phyloP scores from a whole-genome alignment of 1,139 yeast species.

The Saccharomyces uvarum region DNA sequence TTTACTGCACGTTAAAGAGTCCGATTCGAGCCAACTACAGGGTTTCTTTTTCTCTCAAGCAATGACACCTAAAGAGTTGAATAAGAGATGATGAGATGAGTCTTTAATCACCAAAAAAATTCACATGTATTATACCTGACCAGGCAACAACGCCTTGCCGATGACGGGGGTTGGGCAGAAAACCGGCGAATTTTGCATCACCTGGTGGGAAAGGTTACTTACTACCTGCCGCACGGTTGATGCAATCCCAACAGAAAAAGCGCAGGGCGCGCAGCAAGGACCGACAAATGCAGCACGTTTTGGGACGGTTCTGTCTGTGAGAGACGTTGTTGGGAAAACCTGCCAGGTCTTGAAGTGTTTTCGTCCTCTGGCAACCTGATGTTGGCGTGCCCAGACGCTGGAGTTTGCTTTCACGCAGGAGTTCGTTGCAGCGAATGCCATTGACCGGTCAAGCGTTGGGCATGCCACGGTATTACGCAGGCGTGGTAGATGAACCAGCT shows the following conservation, averaged over 20 bases:
- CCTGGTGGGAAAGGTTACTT: not conserved
- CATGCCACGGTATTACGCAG: no score
- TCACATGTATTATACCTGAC: not conserved
- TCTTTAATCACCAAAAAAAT: not conserved
- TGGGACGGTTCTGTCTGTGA: not conserved
- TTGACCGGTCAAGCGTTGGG: no score
- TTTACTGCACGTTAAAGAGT: slow-evolving; percentile 3
- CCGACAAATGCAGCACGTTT: not conserved
- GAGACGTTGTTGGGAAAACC: not conserved
- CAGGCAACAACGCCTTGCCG: not conserved
- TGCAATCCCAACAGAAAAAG: not conserved
- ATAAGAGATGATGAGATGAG: not conserved
- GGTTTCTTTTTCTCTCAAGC: not conserved
- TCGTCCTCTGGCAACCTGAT: not conserved
- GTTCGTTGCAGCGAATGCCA: no score
- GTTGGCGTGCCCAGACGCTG: not conserved
- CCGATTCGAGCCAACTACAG: not conserved
- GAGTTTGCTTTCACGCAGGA: no score
- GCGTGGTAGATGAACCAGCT: no score
- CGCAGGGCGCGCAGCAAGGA: not conserved
- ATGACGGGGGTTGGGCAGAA: not conserved
- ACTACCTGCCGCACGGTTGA: not conserved
- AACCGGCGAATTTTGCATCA: not conserved
- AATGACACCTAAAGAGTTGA: not conserved
- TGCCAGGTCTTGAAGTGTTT: not conserved